Conservation (phyloP, 257 asterid species). For the Craterostigma plantagineum region DNA sequence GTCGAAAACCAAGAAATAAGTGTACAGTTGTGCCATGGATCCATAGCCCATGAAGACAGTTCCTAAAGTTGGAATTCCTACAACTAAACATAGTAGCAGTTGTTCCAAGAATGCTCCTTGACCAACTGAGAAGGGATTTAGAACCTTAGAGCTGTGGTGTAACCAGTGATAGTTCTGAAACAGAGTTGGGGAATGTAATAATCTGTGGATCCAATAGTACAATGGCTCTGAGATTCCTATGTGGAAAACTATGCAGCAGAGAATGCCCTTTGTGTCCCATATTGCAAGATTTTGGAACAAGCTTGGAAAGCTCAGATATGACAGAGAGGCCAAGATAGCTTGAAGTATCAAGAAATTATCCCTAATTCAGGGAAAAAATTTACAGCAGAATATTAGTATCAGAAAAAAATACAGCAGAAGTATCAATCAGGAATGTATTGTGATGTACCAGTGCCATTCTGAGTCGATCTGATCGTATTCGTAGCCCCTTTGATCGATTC, state of each 20-base stretch:
- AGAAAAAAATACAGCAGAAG: not conserved
- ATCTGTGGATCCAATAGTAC: constrained; percentile 72
- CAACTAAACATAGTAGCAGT: constrained; percentile 31
- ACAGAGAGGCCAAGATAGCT: constrained; percentile 30
- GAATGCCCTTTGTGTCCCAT: constrained; percentile 48
- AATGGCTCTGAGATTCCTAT: constrained; percentile 68
- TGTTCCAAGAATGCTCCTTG: constrained; percentile 83
- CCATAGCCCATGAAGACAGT: constrained; percentile 52
- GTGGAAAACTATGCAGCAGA: constrained; percentile 52
- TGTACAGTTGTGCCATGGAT: constrained; percentile 44
- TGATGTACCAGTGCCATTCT: constrained; percentile 77
- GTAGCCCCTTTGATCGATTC: constrained; percentile 39
- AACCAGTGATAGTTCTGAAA: constrained; percentile 66
- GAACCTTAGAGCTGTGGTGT: constrained; percentile 60
- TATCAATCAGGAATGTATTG: not conserved
- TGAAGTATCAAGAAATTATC: constrained; percentile 74
- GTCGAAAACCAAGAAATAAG: constrained; percentile 57
- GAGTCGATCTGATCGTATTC: constrained; percentile 63
- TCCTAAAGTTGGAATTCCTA: constrained; percentile 63
- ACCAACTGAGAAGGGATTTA: constrained; percentile 76
- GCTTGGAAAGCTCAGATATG: constrained; percentile 42
- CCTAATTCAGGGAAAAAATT: constrained; percentile 32
- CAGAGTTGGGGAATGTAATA: constrained; percentile 34
- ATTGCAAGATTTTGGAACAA: constrained; percentile 36
- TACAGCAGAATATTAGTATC: not conserved